Evolutionary conservation across 495 filamentous ascomycete species (phyloP).

Genomic region (Delitschia confertaspora): DNA sequence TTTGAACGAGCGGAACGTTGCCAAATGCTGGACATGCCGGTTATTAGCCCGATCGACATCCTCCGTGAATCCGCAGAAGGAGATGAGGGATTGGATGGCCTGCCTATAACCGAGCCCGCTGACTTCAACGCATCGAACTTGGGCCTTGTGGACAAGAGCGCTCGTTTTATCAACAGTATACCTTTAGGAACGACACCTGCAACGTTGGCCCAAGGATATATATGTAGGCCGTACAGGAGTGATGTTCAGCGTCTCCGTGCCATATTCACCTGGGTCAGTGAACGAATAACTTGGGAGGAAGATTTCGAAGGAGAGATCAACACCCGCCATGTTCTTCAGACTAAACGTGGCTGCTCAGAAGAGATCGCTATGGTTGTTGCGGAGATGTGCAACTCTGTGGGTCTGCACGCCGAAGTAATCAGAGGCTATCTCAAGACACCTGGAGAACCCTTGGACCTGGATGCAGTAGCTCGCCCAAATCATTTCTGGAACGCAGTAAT

Average conservation of each 20-base stretch:
- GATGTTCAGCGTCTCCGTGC: constrained; percentile 88
- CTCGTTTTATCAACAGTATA: constrained; percentile 80
- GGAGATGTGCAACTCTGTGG: constrained; percentile 91
- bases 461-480: constrained; percentile 69
- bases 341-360: constrained; percentile 74
- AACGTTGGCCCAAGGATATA: constrained; percentile 79
- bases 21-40: constrained; percentile 86
- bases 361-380: constrained; percentile 81
- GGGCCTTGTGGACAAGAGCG: constrained; percentile 85
- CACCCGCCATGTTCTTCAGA: constrained; percentile 70
- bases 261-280: constrained; percentile 94
- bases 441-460: constrained; percentile 71
- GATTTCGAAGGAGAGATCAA: constrained; percentile 78
- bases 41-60: constrained; percentile 80
- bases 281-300: constrained; percentile 95
- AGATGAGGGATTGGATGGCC: constrained; percentile 79
- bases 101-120: constrained; percentile 70
- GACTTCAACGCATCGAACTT: constrained; percentile 76
- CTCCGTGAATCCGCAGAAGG: constrained; percentile 79
- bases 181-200: constrained; percentile 80
- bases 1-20: constrained; percentile 81
- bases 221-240: constrained; percentile 89
- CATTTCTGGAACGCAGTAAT: constrained; percentile 98
- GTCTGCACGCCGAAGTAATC: constrained; percentile 75
- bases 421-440: constrained; percentile 84